phyloP scores from a whole-genome alignment of 371 early-diverging fungal genomes.

The Fennellomyces sp. region DNA sequence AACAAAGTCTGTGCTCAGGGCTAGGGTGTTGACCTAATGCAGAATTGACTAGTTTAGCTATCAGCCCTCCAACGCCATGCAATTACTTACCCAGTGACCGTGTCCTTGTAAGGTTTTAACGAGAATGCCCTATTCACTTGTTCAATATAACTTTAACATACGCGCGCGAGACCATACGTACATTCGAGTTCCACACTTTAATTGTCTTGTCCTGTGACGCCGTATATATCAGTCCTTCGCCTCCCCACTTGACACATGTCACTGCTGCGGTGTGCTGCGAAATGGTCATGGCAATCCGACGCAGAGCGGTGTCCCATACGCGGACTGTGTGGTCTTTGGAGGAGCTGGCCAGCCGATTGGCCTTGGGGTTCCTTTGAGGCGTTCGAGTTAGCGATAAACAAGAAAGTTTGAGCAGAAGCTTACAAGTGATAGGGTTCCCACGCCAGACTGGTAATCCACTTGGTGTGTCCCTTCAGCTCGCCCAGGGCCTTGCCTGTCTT shows the following conservation, averaged over 20 bases:
- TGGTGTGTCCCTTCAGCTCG: constrained; percentile 83
- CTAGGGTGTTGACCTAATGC: constrained; percentile 90
- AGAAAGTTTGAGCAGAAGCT: constrained; percentile 14
- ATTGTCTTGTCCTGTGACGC: constrained; percentile 93
- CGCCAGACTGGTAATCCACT: constrained; percentile 87
- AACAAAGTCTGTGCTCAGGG: constrained; percentile 88
- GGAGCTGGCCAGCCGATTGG: constrained; percentile 85
- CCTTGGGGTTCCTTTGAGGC: constrained; percentile 59
- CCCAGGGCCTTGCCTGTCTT: constrained; percentile 82
- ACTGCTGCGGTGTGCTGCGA: constrained; percentile 91
- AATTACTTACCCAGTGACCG: constrained; percentile 69
- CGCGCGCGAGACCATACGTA: too few relatives aligned
- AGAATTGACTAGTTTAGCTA: too few relatives aligned
- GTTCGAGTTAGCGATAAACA: neutral
- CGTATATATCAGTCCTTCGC: constrained; percentile 91
- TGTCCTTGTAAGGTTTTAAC: constrained; percentile 89
- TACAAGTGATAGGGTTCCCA: constrained; percentile 94
- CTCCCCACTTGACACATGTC: constrained; percentile 94
- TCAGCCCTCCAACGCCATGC: neutral
- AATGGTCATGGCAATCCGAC: constrained; percentile 79
- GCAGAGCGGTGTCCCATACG: constrained; percentile 90
- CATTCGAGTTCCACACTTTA: constrained; percentile 86
- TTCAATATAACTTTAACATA: too few relatives aligned
- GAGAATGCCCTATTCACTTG: constrained; percentile 82
- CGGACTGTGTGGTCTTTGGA: constrained; percentile 96